These are phyloP conservation scores for Penicillium atrosanguineum DNA, from an alignment of 495 filamentous ascomycete species.

Conservation along the genomic window DNA sequence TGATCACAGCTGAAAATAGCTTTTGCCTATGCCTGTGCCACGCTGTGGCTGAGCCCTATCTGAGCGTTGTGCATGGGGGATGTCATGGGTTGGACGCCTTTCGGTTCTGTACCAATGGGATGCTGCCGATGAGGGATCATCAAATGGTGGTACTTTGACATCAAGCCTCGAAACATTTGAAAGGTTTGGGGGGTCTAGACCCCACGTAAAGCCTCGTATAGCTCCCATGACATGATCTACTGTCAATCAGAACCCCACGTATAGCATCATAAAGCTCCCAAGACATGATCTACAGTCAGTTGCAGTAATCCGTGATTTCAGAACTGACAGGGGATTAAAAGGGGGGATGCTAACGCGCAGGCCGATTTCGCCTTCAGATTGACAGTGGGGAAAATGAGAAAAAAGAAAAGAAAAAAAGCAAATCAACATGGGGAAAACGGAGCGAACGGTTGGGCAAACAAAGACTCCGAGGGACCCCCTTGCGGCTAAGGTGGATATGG, in stretches of 20 bases:
- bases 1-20: slow-evolving; percentile 4
- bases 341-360: slow-evolving; percentile 1
- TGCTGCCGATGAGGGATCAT: neutral
- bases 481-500: slow-evolving; percentile 10
- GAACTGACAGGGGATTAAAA: neutral
- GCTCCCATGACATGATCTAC: neutral
- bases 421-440: neutral
- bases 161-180: no score
- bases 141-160: neutral
- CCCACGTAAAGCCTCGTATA: neutral
- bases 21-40: slow-evolving; percentile 1
- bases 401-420: neutral
- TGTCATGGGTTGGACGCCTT: neutral
- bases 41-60: slow-evolving; percentile 9
- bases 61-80: neutral
- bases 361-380: slow-evolving; percentile 4
- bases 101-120: neutral
- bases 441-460: slow-evolving; percentile 9
- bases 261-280: neutral
- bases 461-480: slow-evolving; percentile 12
- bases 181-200: neutral
- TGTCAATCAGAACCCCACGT: neutral
- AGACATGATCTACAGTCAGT: neutral
- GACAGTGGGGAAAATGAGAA: neutral
- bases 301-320: neutral